Evolutionary conservation across 164 flowering plant genomes (phyloP).

Genomic region (Tetrastigma voinierianum): DNA sequence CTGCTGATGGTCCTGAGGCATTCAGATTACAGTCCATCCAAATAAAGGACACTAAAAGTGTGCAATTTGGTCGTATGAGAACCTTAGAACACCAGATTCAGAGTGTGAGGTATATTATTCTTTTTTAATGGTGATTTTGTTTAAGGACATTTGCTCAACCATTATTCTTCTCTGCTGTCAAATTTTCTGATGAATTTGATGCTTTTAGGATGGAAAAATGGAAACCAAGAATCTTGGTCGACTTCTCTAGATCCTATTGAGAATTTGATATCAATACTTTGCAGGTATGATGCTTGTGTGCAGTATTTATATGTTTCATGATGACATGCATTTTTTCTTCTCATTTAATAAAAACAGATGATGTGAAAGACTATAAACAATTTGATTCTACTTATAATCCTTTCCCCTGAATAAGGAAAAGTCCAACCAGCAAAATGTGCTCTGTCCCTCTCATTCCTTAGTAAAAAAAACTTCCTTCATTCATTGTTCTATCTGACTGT

Average conservation of each 20-base stretch:
- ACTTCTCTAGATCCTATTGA: constrained; percentile 51
- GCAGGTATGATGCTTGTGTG: constrained; percentile 59
- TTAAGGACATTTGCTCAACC: neutral
- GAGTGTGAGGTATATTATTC: constrained; percentile 67
- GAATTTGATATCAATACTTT: constrained; percentile 66
- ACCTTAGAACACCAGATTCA: constrained; percentile 42
- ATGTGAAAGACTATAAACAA: no score
- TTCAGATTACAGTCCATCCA: constrained; percentile 26
- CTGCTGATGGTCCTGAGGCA: constrained; percentile 16
- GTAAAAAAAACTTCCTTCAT: no score
- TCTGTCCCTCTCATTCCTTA: no score
- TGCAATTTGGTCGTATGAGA: constrained; percentile 52
- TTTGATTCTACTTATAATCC: no score
- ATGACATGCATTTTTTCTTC: neutral
- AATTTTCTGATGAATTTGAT: constrained; percentile 12
- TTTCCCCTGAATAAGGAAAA: no score
- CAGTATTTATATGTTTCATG: neutral
- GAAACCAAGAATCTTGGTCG: constrained; percentile 36
- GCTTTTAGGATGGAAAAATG: constrained; percentile 57
- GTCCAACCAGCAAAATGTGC: no score
- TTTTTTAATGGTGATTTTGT: neutral
- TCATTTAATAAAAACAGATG: neutral
- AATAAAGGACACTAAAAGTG: constrained; percentile 36
- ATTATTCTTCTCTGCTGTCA: no score
- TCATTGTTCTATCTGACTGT: no score